These are phyloP conservation scores for Chlorokybus atmophyticus DNA, from an alignment of 139 green algal genomes.

Conservation along the genomic window DNA sequence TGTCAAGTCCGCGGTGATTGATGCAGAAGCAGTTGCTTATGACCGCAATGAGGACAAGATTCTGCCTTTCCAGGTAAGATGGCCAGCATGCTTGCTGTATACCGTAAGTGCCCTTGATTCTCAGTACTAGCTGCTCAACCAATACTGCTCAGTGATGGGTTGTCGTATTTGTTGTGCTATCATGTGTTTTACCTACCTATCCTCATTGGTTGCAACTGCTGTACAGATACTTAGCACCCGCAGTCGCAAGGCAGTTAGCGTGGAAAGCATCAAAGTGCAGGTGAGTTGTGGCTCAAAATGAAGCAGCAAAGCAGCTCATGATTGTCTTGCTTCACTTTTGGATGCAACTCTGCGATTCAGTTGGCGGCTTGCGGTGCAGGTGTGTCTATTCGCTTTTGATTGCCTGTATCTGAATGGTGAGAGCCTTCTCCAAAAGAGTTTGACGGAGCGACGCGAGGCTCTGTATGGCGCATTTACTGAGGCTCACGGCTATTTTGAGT, in stretches of 20 bases:
- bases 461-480: conserved; percentile 51
- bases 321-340: too few relatives aligned
- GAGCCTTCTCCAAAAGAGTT: conserved; percentile 48
- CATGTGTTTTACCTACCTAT: too few relatives aligned
- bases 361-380: too few relatives aligned
- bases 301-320: too few relatives aligned
- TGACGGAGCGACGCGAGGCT: conserved; percentile 44
- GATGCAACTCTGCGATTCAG: too few relatives aligned
- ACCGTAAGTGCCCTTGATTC: too few relatives aligned
- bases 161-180: too few relatives aligned
- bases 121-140: too few relatives aligned
- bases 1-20: conserved; percentile 64
- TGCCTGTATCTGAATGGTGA: conserved; percentile 88
- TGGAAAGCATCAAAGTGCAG: conserved; percentile 76
- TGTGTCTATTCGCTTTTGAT: conserved; percentile 88
- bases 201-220: too few relatives aligned
- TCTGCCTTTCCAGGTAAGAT: conserved; percentile 80
- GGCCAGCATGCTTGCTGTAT: neutral
- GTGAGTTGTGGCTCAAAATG: too few relatives aligned
- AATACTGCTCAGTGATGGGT: too few relatives aligned
- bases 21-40: conserved; percentile 81
- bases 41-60: conserved; percentile 63
- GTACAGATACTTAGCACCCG: conserved; percentile 53
- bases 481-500: conserved; percentile 56
- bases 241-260: conserved; percentile 73